Base-by-base conservation (phyloP, 2,329 filamentous ascomycete species). In the Ceratocystis ficicola region DNA sequence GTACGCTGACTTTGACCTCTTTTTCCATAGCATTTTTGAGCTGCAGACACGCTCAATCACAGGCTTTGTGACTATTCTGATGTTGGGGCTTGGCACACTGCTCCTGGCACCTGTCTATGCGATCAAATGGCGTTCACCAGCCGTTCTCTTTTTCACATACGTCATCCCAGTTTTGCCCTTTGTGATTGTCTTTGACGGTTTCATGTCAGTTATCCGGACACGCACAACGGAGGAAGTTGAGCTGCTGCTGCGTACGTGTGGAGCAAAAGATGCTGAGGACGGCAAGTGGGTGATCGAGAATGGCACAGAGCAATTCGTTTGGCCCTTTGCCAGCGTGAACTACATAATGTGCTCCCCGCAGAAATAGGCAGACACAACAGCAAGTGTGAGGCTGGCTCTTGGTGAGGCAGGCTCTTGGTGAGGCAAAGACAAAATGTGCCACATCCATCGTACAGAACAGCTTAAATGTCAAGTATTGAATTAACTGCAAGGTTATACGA, bases 161-260 rank as follows among this genome's bases (percentile, higher is more conserved):
- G 68, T 84, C 1, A 71, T 89, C 6, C 88, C 87, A 0, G 75
- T 90, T 12, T 74, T 90, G 17, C 87, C 88, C 0, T 81, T 87
- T 68, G 82, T 88, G 7, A 75, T 89, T 20, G 79, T 84, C 0
- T 86, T 87, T 70, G 88, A 91, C 73, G 88, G 88, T 1, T 76
- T 83, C 66, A 79, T 90, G 61, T 89, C 85, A 8, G 82, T 82
- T 48, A 72, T 90, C 69, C 77, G 88, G 55, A 88, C 86, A 5
- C 80, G 88, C 65, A 88, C 83, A 3, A 79, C 85, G 0, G 79
- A 81, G 15, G 88, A 91, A 74, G 81, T 89, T 4, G 76, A 85
- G 72, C 72, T 72, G 0, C 72, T 91, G 69, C 73, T 90, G 69
- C 77, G 80, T 65, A 76, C 76, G 3, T 83, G 81, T 70, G 80